phyloP scores from a whole-genome alignment of 352 stramenopile species.

The Bremia lactucae region DNA sequence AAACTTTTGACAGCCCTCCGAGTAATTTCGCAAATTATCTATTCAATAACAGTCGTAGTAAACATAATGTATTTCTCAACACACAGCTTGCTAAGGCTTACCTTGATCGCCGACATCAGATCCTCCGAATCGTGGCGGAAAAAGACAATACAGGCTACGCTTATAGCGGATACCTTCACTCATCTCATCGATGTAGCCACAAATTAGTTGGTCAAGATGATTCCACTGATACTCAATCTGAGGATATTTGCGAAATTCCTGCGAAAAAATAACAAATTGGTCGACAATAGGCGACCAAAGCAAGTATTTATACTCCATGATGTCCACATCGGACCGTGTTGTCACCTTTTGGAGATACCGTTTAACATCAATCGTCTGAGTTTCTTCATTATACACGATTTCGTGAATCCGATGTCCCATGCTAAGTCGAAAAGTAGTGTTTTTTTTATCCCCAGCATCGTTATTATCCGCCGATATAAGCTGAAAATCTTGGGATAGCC shows the following conservation, averaged over 20 bases:
- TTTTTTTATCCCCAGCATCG: constrained; percentile 15
- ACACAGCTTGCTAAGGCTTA: constrained; percentile 1
- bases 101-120: constrained; percentile 23
- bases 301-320: constrained; percentile 77
- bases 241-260: constrained; percentile 80
- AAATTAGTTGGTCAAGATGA: constrained; percentile 77
- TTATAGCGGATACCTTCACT: constrained; percentile 77
- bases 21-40: constrained; percentile 50
- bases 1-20: constrained; percentile 56
- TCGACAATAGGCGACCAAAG: constrained; percentile 64
- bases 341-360: constrained; percentile 64
- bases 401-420: constrained; percentile 86
- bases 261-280: constrained; percentile 49
- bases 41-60: constrained; percentile 2
- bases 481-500: constrained; percentile 81
- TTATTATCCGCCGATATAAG: constrained; percentile 55
- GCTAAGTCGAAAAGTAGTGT: constrained; percentile 54
- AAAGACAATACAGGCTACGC: constrained; percentile 59
- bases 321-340: constrained; percentile 52
- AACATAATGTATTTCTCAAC: background rate
- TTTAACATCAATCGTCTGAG: constrained; percentile 81
- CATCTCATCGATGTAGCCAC: constrained; percentile 82
- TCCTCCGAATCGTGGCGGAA: constrained; percentile 36
- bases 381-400: constrained; percentile 81
- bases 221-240: constrained; percentile 80